Base-by-base conservation (phyloP, 2,329 filamentous ascomycete genomes). In the Ceratocystis huliohia region DNA sequence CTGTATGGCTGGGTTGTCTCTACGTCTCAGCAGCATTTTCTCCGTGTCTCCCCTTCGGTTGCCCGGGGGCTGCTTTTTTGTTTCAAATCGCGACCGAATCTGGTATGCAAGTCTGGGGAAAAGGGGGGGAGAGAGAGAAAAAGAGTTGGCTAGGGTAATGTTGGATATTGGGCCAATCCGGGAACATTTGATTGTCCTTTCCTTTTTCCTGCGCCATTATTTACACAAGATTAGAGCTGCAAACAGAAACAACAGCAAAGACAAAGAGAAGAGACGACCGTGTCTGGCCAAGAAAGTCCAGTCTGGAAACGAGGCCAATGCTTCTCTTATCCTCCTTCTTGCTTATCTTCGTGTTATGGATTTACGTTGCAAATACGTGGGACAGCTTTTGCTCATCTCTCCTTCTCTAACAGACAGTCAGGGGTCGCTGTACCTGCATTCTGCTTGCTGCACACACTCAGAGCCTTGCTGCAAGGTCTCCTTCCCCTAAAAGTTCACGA, bases 361-460 rank as follows among this genome's bases (percentile, higher is more conserved):
- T 53, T 25, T 6, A 28, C 3, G 10, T 41, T 53, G 13, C 48
- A 53, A 41, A 53, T 25, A 53, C 48, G 48, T 15, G 20, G 7
- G 25, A 53, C 48, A 53, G 48, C 48, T 25, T 53, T 20, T 53
- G 20, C 20, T 20, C 17, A 10, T 22, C n/a, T 10, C 48, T 25
- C 5, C 22, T 15, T 15, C 48, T 15, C 48, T 25, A 28, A 28
- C 5, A 25, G 4, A 25, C 13, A 25, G 25, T 3, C 28, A 59
- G 56, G 56, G 56, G 56, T 17, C 15, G 56, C 28, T 37, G 56
- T 59, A 59, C 56, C 56, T 59, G 56, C 56, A 59, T 10, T 22
- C 48, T 25, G 48, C 20, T 25, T 37, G 56, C 56, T 59, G 56
- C 56, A 37, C 15, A 15, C 48, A 53, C 48, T 53, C 48, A 22